phyloP scores from a whole-genome alignment of 2,329 filamentous ascomycete genomes.

The Stromatinia cepivora region DNA sequence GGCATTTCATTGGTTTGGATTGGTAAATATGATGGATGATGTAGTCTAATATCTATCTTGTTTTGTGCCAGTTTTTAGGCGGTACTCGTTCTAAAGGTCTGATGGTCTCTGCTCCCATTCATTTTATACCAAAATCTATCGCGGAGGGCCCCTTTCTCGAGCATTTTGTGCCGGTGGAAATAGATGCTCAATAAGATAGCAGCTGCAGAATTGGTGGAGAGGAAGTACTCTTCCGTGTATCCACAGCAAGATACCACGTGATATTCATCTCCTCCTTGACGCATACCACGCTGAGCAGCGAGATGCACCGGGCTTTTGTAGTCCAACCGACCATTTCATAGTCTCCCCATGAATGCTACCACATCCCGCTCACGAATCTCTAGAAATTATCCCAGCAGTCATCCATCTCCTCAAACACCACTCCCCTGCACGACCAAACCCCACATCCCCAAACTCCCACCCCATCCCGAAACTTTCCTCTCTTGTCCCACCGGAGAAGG shows the following conservation, averaged over 20 bases:
- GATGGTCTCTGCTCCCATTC: no score
- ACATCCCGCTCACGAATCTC: not conserved
- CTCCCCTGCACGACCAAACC: slow-evolving; percentile 10
- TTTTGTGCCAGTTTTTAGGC: not conserved
- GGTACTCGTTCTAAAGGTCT: fast-evolving
- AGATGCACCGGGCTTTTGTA: not conserved
- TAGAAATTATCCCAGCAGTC: not conserved
- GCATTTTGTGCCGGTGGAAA: no score
- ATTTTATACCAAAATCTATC: not conserved
- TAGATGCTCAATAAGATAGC: not conserved
- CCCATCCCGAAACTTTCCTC: not conserved
- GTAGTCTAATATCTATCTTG: not conserved
- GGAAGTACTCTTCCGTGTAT: not conserved
- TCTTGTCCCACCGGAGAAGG: not conserved
- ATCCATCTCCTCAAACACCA: not conserved
- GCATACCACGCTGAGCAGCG: not conserved
- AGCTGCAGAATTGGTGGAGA: not conserved
- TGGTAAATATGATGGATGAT: not conserved
- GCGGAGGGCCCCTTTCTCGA: fast-evolving
- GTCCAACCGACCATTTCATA: no score
- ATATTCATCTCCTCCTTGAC: not conserved
- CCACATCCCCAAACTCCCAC: not conserved
- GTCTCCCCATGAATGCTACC: no score
- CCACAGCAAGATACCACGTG: not conserved
- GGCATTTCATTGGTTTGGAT: not conserved